phyloP scores from a whole-genome alignment of 495 filamentous ascomycete species.

The Annulohypoxylon bovei region DNA sequence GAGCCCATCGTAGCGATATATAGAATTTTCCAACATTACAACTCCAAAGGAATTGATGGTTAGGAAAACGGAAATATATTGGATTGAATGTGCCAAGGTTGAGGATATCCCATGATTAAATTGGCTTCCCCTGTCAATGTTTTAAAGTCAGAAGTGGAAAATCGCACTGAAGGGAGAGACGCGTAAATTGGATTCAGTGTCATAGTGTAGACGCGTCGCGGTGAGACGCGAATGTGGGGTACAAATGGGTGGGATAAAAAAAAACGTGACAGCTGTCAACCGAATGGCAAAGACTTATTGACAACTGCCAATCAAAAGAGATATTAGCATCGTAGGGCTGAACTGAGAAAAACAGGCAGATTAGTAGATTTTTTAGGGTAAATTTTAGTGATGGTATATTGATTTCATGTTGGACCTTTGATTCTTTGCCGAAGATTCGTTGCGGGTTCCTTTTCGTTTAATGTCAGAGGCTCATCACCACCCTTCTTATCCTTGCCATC shows the following conservation, averaged over 20 bases:
- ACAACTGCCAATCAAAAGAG: conserved; percentile 8
- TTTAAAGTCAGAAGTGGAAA: not conserved
- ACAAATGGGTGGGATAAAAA: not conserved
- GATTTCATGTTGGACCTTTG: conserved; percentile 28
- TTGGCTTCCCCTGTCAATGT: not conserved
- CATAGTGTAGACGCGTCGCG: conserved; percentile 37
- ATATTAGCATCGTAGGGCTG: not conserved
- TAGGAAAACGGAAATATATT: not conserved
- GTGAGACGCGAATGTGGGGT: conserved; percentile 33
- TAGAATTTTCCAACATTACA: not conserved
- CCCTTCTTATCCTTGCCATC: conserved; percentile 48
- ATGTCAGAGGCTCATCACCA: conserved; percentile 51
- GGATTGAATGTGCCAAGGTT: not conserved
- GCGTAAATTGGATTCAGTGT: conserved; percentile 38
- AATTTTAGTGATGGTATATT: not conserved
- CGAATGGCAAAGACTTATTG: conserved; percentile 7
- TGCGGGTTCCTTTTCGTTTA: conserved; percentile 31
- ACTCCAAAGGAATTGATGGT: not conserved
- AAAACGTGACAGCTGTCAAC: not conserved
- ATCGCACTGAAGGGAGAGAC: not conserved
- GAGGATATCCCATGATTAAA: not conserved
- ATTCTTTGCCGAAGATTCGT: conserved; percentile 47
- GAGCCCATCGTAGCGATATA: conserved; percentile 5
- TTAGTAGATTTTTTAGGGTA: not conserved
- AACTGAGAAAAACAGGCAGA: not conserved